These are phyloP conservation scores for Colletotrichum magnum DNA, from an alignment of 2,329 filamentous ascomycete species.

Conservation along the genomic window DNA sequence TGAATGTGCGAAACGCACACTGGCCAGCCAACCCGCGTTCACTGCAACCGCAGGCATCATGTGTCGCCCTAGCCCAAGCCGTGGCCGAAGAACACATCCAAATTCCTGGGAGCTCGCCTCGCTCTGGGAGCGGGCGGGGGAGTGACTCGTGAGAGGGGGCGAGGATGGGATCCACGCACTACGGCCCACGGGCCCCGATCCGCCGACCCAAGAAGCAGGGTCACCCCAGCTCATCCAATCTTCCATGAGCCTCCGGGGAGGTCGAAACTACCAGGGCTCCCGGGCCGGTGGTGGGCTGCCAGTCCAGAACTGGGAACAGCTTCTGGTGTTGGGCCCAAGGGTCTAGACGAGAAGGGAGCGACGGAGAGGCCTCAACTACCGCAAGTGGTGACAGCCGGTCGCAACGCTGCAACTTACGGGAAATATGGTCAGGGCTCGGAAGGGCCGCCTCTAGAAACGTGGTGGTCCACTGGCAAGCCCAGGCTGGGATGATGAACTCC, in stretches of 20 bases:
- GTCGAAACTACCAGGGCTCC: constrained; percentile 29
- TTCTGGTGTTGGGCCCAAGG: constrained; percentile 17
- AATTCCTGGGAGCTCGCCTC: constrained; percentile 18
- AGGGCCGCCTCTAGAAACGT: constrained; percentile 26
- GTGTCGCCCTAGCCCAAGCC: not conserved
- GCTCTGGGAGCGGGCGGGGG: constrained; percentile 7
- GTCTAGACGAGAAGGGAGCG: constrained; percentile 16
- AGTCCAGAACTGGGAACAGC: constrained; percentile 32
- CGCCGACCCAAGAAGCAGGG: constrained; percentile 33
- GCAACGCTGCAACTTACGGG: constrained; percentile 36
- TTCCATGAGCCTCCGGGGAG: constrained; percentile 29
- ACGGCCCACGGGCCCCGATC: constrained; percentile 31
- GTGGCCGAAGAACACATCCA: constrained; percentile 34
- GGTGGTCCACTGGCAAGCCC: constrained; percentile 24
- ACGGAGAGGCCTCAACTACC: constrained; percentile 22
- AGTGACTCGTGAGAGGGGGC: not conserved
- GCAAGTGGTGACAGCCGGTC: constrained; percentile 25
- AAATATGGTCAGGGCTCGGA: constrained; percentile 26
- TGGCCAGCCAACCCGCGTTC: constrained; percentile 18
- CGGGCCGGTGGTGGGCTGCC: constrained; percentile 22
- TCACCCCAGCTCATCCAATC: constrained; percentile 38
- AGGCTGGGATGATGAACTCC: constrained; percentile 15
- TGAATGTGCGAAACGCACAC: constrained; percentile 29
- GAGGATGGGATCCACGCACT: constrained; percentile 1
- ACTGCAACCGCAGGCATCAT: constrained; percentile 16